Evolutionary conservation across 169 alveolate species (phyloP), one percentile per base, ranked within the genome.

Genomic region (Cryptosporidium sp.): DNA sequence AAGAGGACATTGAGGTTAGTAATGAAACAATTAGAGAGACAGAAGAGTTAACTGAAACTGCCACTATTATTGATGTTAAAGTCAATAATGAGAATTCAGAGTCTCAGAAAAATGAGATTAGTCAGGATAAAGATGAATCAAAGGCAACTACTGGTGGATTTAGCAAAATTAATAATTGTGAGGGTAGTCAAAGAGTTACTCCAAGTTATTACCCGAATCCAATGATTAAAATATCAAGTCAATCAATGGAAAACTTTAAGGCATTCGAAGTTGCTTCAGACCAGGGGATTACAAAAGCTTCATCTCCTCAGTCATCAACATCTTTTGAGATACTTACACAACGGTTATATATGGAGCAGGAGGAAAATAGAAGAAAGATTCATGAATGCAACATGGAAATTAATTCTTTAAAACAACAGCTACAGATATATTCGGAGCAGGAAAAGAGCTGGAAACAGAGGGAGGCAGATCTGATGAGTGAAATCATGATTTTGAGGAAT

Each of bases 1-100:
- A 67, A 37, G 89, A 80, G 31, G 89, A 80, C 16, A 43, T 73
- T 6, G 89, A 80, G 26, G 21, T 65, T 26, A 21, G 23, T 29
- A 41, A 39, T 23, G 80, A 80, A 16, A 62, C 35, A 29, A 14
- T 62, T 61, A 80, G 37, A 61, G 89, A 80, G 33, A 23, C 89
- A 8, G 89, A 80, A 12, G 89, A 80, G 59, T 59, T 59, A 58
- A 80, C 89, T 0, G 89, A 80, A 59, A 80, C 89, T 8, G 89
- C 58, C 14, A 62, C 89, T 33, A 67, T 80, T 62, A 31, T 80
- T 16, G 75, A 80, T 14, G 37, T 73, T 12, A 80, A 80, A 12
- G 55, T 31, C 23, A 41, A 80, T 65, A 21, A 41, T 16, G 62
- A 26, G 37, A 55, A 26, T 0, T n/a, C 5, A 21, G 18, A n/a